Evolutionary conservation across 2,329 filamentous ascomycete genomes (phyloP), one percentile per base, ranked within the genome.

Genomic region (Penicillium sp.): DNA sequence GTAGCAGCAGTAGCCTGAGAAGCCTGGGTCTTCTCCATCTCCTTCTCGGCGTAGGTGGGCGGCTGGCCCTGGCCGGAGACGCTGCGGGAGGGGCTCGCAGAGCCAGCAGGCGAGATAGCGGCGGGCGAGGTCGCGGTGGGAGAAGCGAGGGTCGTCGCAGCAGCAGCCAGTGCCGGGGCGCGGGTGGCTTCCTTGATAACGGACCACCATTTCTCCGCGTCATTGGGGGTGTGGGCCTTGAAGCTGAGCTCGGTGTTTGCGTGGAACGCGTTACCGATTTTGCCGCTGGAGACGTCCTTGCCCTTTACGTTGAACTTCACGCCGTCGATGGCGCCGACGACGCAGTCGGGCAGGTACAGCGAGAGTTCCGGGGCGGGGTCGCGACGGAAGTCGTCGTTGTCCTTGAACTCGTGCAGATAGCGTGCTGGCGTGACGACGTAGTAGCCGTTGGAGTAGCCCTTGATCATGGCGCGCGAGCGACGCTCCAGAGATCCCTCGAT

Each of bases 321-420:
- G 53, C 89, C 92, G 64, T 82, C 86, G 31, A 86, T 75, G 23
- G 79, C 82, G 57, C 92, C 91, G 57, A 97, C 84, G 45, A 88
- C 77, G 67, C 93, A 96, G 67, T 99, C 94, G 12, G 94, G 93
- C 1, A 99, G 86, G 75, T 93, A 97, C 65, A 99, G 86, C 15
- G 90, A 94, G 41, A 94, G 81, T 73, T 99, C 93, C 0, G 94
- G 93, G 56, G 84, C 82, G 7, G 77, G 76, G n/a, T 78, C 75
- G 43, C 67, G 81, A 57, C 78, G 78, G 70, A 85, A 82, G 68
- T 87, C 83, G 69, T 97, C 93, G 71, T 90, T 89, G 70, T 96
- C 92, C 78, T 96, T 96, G 82, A 96, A 99, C 76, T 97, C 93
- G 78, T 99, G 94, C 58, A 99, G 79, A 78, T 89, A 99, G 70